phyloP scores from a whole-genome alignment of 352 stramenopile genomes.

The Globisporangium carolinianum region DNA sequence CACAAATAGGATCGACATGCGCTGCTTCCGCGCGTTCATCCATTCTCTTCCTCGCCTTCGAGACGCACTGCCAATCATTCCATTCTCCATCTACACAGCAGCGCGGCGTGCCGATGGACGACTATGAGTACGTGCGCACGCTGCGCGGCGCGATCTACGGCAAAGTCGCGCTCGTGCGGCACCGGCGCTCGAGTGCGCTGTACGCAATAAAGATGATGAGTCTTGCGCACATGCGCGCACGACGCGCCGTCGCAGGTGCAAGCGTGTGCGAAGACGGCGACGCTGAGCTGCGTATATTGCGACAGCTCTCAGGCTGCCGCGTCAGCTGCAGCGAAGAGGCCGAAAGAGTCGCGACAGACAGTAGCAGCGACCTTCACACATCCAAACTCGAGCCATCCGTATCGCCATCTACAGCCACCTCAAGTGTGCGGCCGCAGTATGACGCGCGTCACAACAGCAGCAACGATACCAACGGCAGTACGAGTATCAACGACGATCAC shows the following conservation, averaged over 20 bases:
- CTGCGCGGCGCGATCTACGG: slow-evolving; percentile 27
- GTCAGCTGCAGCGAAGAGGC: slow-evolving; percentile 8
- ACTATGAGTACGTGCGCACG: slow-evolving; percentile 27
- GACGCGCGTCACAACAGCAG: background rate
- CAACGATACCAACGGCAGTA: background rate
- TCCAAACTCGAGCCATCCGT: background rate
- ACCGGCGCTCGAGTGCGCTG: slow-evolving; percentile 17
- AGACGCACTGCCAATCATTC: too few relatives aligned
- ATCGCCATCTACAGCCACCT: too few relatives aligned
- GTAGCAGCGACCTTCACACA: slow-evolving; percentile 19
- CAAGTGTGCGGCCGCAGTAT: too few relatives aligned
- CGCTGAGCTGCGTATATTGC: slow-evolving; percentile 35
- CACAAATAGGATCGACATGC: too few relatives aligned
- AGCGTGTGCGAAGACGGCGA: slow-evolving; percentile 38
- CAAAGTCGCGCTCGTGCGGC: slow-evolving; percentile 15
- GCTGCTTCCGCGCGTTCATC: too few relatives aligned
- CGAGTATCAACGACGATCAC: slow-evolving; percentile 7
- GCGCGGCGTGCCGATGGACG: background rate
- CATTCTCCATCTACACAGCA: too few relatives aligned
- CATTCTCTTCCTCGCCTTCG: too few relatives aligned
- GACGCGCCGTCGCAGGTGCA: slow-evolving; percentile 30
- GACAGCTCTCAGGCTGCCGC: slow-evolving; percentile 25
- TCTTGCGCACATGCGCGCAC: slow-evolving; percentile 38
- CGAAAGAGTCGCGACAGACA: background rate
- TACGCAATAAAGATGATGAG: slow-evolving; percentile 70